Evolutionary conservation across 495 filamentous ascomycete genomes (phyloP), one percentile per base, ranked within the genome.

Genomic region (Penicillium daleae): DNA sequence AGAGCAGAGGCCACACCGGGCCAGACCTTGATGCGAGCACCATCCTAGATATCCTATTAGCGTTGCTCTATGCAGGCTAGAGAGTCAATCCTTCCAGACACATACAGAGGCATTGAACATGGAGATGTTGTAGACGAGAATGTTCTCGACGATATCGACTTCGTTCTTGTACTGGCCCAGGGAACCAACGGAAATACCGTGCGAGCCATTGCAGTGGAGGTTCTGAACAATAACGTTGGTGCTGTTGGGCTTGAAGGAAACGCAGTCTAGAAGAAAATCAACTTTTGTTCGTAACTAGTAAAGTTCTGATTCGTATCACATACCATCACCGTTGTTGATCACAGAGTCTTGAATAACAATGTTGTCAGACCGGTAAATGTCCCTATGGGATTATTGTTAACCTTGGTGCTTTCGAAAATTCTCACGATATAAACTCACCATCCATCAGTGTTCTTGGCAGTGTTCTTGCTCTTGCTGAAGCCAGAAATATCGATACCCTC

Each of bases 211-310:
- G 74, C 89, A 92, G 57, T 79, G 76, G 21, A 92, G 70, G 59
- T 88, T 88, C 71, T 91, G 87, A 19, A 91, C 84, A 6, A 92
- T 75, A 56, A 92, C 86, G 57, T 91, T 80, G n/a, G 87, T 90
- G 70, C 82, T 87, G 71, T 91, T 91, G 2, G 89, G 89, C 71
- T 92, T 91, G 81, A 91, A 90, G 12, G 86, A 86, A n/a, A 91
- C 88, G 61, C 88, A 91, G 68, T 91, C 83, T 79, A 31, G 2
- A 12, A 60, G 39, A 21, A 50, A 4, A 54, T 64, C 31, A 72
- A 65, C 31, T 60, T n/a, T 55, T 21, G 6, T 27, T 0, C n/a
- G 32, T 12, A 17, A n/a, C 3, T 51, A 48, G 0, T 15, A 54
- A 27, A 21, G 29, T n/a, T 22, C 5, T 9, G 22, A n/a, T 29